Evolutionary conservation across 345 rosid genomes (phyloP), one percentile per base, ranked within the genome.

Genomic region (Angophora floribunda): DNA sequence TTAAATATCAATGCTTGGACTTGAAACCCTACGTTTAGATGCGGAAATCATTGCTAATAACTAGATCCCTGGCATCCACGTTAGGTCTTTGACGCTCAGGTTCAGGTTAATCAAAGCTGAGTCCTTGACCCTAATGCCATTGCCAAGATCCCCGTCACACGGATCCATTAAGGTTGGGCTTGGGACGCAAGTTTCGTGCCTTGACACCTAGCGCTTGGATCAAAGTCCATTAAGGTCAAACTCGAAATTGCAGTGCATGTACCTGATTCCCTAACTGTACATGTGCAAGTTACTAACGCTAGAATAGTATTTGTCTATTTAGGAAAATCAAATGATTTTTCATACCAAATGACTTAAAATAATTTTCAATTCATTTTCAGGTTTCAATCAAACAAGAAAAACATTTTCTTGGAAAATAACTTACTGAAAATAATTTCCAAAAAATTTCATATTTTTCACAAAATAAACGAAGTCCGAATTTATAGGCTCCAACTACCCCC

Each of bases 61-160:
- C 26, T 8, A 55, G 61, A 55, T 21, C 61, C 61, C 22, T 1
- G 61, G 61, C 61, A 55, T 55, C 22, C 28, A 22, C 1, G 1
- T 22, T 55, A 55, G 61, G 28, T 55, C 61, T 55, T 55, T 26
- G 22, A 21, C 61, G 8, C 28, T 11, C 12, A 5, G 10, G 61
- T 22, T 9, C 4, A 26, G 26, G 28, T 55, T 28, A 26, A 55
- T 55, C 61, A 55, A 55, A 26, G 61, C 61, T 26, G 22, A 55
- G 12, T 11, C 5, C 4, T 1, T 22, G 12, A 55, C 61, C 61
- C 22, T 0, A 4, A 0, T 55, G 28, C 61, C 22, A 8, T 2
- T 55, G 28, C 28, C 28, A 55, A 0, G 61, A 55, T 55, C 61
- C 61, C 2, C 5, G 2, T 55, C 4, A 55, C 61, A 55, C 28